Conservation (phyloP, 1,284 basidiomycete species). For the Ceratobasidium sp. region DNA sequence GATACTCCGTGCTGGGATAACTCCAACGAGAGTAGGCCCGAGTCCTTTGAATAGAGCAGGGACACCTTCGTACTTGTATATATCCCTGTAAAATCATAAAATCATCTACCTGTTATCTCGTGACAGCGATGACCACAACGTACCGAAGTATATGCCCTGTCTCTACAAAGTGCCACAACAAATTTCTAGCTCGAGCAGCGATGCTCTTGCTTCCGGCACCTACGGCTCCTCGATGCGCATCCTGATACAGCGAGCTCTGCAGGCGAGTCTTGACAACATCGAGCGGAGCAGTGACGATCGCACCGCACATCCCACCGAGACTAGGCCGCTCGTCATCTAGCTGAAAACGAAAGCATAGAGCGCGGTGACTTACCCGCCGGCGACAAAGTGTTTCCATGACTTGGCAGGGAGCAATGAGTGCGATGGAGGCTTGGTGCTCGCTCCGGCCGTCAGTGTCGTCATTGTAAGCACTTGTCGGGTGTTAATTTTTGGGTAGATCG, state of each 20-base stretch:
- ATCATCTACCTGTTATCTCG: no score
- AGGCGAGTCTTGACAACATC: constrained; percentile 98
- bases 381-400: constrained; percentile 84
- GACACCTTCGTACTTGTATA: constrained; percentile 89
- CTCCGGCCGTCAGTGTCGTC: not conserved
- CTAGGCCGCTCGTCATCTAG: constrained; percentile 53
- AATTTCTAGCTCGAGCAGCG: constrained; percentile 52
- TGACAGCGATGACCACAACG: constrained; percentile 48
- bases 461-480: not conserved
- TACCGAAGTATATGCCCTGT: constrained; percentile 89
- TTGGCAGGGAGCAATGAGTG: constrained; percentile 63
- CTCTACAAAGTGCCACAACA: constrained; percentile 94
- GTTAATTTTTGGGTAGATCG: constrained; percentile 1
- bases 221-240: constrained; percentile 53
- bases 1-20: constrained; percentile 94
- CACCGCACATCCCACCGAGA: constrained; percentile 96
- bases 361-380: constrained; percentile 75
- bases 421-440: not conserved
- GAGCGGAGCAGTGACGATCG: constrained; percentile 95
- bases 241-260: constrained; percentile 87
- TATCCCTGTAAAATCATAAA: constrained; percentile 74
- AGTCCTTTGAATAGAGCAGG: constrained; percentile 94
- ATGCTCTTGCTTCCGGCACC: constrained; percentile 25
- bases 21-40: constrained; percentile 93
- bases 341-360: not conserved